A percentile compares a stretch with the other conserved stretches of the same genome.
Evolutionary conservation across 2,329 filamentous ascomycete species (phyloP).

Genomic region (Pestalotiopsis sp.): DNA sequence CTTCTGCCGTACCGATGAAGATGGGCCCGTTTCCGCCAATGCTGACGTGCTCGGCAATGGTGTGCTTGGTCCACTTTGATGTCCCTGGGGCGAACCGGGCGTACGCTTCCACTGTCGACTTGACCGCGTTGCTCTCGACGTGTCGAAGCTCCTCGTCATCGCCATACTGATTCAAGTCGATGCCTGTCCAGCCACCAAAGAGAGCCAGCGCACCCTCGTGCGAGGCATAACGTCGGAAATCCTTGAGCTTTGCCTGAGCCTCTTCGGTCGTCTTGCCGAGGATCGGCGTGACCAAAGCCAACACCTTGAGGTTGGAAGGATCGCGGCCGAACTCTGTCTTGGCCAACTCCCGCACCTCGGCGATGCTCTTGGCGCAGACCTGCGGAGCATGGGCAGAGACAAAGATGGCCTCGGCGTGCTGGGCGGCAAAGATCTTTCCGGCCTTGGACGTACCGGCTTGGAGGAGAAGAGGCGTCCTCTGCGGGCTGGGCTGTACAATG

Average conservation of each 20-base stretch:
- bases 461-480: conserved; percentile 69
- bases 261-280: conserved; percentile 68
- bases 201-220: conserved; percentile 67
- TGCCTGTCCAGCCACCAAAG: conserved; percentile 75
- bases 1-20: conserved; percentile 63
- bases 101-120: conserved; percentile 58
- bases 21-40: conserved; percentile 69
- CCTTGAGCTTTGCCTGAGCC: conserved; percentile 63
- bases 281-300: conserved; percentile 67
- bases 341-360: conserved; percentile 63
- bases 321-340: conserved; percentile 56
- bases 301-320: conserved; percentile 64
- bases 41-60: conserved; percentile 68
- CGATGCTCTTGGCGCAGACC: conserved; percentile 62
- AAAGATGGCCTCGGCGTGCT: conserved; percentile 74
- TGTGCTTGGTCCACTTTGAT: conserved; percentile 73
- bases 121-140: conserved; percentile 41
- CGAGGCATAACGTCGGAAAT: conserved; percentile 63
- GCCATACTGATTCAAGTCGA: conserved; percentile 44
- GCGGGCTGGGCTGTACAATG: conserved; percentile 66
- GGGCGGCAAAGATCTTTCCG: conserved; percentile 68
- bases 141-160: conserved; percentile 41
- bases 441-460: conserved; percentile 71
- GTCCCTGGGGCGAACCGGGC: conserved; percentile 59
- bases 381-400: conserved; percentile 66